Base-by-base conservation (phyloP, 192 early-diverging fungal species). In the Coemansia sp. region DNA sequence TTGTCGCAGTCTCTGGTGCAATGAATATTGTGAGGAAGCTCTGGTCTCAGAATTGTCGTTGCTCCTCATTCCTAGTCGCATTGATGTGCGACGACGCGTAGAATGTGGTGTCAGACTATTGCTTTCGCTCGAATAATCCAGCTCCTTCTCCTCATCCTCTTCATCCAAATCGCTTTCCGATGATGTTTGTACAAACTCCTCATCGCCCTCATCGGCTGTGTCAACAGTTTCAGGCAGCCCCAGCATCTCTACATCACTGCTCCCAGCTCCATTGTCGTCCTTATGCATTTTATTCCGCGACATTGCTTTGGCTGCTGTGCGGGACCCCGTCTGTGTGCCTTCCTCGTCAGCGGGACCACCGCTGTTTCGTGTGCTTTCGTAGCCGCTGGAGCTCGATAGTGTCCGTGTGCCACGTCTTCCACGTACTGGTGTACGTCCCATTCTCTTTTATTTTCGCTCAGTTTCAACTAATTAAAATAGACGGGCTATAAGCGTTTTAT, bases 161-260 rank as follows among this genome's bases (percentile, higher is more conserved):
- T 62, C 65, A 9, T 72, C 48, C 26, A 49, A 11, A 12, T 63
- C 65, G 26, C 26, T 52, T 18, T 53, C 71, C 5, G 62, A 67
- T 49, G 52, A 39, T 18, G 40, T 52, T 54, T 69, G 65, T 43
- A 69, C 68, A 65, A 70, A 65, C 63, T 75, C 73, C 26, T 69
- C 67, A 21, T 69, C 67, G 45, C 64, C 68, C 39, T 64, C 66
- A 38, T 75, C 64, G 13, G 61, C 68, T 1, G 63, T 44, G 26
- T 65, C 63, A 0, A 61, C 64, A 12, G 3, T 15, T 21, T 12
- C 47, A 16, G 12, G 13, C 7, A 48, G 42, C 21, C 23, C 61
- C 12, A 13, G 26, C 37, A 42, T 47, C 41, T 61, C 42, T 18
- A 21, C 58, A 9, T 68, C 65, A 19, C 40, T 54, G 53, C 50